Evolutionary conservation across 148 eudicot genomes (phyloP), one percentile per base, ranked within the genome.

Genomic region (Persicaria maculosa): DNA sequence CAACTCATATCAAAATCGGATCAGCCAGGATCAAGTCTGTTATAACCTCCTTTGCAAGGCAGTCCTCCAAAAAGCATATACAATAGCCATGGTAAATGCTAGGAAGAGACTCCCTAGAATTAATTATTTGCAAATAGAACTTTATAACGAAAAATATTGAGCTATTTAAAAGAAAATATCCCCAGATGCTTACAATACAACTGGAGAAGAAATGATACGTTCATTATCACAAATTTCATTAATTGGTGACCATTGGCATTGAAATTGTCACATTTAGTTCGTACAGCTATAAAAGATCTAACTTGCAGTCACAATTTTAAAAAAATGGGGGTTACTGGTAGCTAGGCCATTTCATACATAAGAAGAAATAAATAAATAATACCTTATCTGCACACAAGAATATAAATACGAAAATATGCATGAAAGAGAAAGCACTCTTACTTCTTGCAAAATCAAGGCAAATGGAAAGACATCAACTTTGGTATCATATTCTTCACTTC

Each of bases 391-490:
- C 11, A 61, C 16, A 61, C 9, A 16, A 31, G 31, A 4, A 19
- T 57, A 57, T 4, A 25, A 10, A 62, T 5, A 36, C 6, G 15
- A 40, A 3, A 10, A 62, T 11, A 36, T 9, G 14, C 45, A 3
- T 65, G 70, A 65, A 9, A 62, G 68, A 61, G 44, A 58, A 17
- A 10, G 47, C 50, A 77, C 55, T 74, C 80, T 76, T 86, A 94
- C 97, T 88, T 93, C 98, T 78, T 94, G 98, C 68, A 94, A 78
- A 72, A 94, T 94, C 75, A 94, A 76, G 70, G 97, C 91, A 79
- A 93, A 94, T 52, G 97, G 91, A 77, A 94, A 94, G 40, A 94
- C 97, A 79, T 94, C 98, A 83, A 90, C 96, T 84, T 94, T 94
- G 17, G 90, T 89, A 79, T 91, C 96, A 71, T 88, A 94, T 68